phyloP scores from a whole-genome alignment of 2,329 filamentous ascomycete genomes.

The Clarireedia sp. region DNA sequence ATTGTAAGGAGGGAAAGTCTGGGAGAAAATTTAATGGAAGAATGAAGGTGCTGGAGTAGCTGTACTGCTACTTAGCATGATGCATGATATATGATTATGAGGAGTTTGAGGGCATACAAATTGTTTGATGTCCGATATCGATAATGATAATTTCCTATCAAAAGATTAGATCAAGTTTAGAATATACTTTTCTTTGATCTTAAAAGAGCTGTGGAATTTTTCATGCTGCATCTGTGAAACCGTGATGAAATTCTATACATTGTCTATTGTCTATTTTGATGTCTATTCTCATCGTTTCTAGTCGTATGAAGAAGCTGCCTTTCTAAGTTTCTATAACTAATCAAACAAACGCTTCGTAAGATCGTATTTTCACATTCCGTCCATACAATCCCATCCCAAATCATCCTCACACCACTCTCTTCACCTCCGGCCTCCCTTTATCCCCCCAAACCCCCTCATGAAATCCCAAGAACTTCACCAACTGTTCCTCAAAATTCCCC shows the following conservation, averaged over 20 bases:
- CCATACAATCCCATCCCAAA: not conserved
- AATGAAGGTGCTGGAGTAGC: not conserved
- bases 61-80: not conserved
- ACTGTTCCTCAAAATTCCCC: constrained; percentile 6
- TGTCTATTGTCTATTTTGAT: not conserved
- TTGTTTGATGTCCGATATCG: too few species aligned
- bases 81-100: not conserved
- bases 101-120: too few species aligned
- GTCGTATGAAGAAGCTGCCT: not conserved
- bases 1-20: constrained; percentile 14
- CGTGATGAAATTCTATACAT: not conserved
- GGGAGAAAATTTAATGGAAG: not conserved
- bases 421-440: not conserved
- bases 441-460: constrained; percentile 1
- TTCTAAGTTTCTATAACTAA: too few species aligned
- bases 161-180: too few species aligned
- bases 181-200: too few species aligned
- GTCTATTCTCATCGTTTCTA: not conserved
- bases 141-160: too few species aligned
- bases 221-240: too few species aligned
- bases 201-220: too few species aligned
- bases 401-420: not conserved
- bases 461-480: not conserved
- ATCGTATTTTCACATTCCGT: not conserved
- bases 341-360: not conserved